phyloP scores from a whole-genome alignment of 2,329 filamentous ascomycete genomes.

The Claviceps humidiphila region DNA sequence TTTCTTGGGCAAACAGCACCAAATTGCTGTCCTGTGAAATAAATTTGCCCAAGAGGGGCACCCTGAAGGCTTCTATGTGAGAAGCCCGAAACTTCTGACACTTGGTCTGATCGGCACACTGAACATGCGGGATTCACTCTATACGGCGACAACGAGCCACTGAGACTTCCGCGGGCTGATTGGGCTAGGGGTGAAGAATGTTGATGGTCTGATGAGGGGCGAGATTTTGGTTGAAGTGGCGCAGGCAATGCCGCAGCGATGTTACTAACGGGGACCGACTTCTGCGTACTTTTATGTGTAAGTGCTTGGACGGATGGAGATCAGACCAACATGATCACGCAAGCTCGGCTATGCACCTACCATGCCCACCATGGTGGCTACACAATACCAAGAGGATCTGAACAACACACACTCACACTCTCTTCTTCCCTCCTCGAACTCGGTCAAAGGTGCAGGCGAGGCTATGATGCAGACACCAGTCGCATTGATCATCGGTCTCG shows the following conservation, averaged over 20 bases:
- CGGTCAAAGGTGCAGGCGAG: slow-evolving; percentile 30
- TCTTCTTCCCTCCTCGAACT: slow-evolving; percentile 9
- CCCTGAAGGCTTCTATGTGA: not conserved
- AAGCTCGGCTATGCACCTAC: not conserved
- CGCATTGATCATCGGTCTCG: slow-evolving; percentile 24
- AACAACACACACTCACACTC: slow-evolving; percentile 5
- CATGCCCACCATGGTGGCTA: not conserved
- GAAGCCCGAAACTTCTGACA: not conserved
- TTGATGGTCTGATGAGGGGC: not conserved
- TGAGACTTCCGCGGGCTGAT: not conserved
- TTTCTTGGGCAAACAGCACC: slow-evolving; percentile 32
- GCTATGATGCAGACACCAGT: slow-evolving; percentile 36
- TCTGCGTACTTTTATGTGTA: not conserved
- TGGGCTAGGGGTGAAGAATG: not conserved
- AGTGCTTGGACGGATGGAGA: not conserved
- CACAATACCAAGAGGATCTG: not conserved
- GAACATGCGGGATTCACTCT: not conserved
- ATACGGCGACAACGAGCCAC: not conserved
- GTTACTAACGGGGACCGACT: not conserved
- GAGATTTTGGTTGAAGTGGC: not conserved
- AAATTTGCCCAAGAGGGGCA: slow-evolving; percentile 21
- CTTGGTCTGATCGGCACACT: not conserved
- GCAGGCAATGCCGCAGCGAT: not conserved
- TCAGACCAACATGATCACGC: not conserved
- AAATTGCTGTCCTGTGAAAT: slow-evolving; percentile 33